A percentile compares a stretch with the other conserved stretches of the same genome.
phyloP scores from a whole-genome alignment of 257 asterid species.

The Solanum virginianum region DNA sequence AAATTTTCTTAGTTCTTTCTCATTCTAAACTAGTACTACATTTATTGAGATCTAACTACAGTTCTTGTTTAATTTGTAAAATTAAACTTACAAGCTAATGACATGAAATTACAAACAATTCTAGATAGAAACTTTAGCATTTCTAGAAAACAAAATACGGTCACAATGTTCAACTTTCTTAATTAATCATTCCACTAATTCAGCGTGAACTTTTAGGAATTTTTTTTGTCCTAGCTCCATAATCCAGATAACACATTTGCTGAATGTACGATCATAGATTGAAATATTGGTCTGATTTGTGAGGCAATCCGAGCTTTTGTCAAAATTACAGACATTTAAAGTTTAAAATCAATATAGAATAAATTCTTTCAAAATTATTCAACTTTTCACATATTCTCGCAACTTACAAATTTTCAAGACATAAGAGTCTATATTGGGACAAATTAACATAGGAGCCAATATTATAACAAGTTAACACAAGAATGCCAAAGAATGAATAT shows the following conservation, averaged over 20 bases:
- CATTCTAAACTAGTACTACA: neutral
- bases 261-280: too few relatives aligned
- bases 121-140: neutral
- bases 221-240: neutral
- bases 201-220: neutral
- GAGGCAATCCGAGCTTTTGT: too few relatives aligned
- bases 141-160: neutral
- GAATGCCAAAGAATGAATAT: too few relatives aligned
- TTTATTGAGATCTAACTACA: neutral
- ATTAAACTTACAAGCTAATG: neutral
- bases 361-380: too few relatives aligned
- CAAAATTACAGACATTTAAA: too few relatives aligned
- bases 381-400: too few relatives aligned
- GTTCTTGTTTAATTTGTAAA: neutral
- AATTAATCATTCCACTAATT: neutral
- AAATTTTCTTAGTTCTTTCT: neutral
- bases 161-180: neutral
- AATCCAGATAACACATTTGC: neutral
- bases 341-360: too few relatives aligned
- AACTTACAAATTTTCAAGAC: too few relatives aligned
- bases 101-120: neutral
- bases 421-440: too few relatives aligned
- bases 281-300: too few relatives aligned
- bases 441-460: too few relatives aligned
- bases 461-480: too few relatives aligned